phyloP scores from a whole-genome alignment of 768 basidiomycete species.

The Inosperma sp. region DNA sequence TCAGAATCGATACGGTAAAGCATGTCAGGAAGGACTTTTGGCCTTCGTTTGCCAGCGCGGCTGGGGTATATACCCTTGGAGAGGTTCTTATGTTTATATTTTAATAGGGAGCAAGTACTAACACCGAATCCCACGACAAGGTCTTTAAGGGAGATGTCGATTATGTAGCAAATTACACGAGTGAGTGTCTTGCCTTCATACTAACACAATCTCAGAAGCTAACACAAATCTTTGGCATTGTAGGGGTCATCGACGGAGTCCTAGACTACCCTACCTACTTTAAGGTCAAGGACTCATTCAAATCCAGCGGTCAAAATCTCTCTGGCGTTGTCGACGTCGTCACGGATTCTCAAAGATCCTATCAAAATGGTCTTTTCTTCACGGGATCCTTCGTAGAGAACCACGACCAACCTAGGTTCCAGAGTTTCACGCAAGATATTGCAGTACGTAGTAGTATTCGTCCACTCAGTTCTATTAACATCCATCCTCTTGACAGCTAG shows the following conservation, averaged over 20 bases:
- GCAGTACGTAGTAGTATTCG: conserved; percentile 25
- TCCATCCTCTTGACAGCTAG: conserved; percentile 16
- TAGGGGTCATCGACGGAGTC: conserved; percentile 50
- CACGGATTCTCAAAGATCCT: conserved; percentile 38
- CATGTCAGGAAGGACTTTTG: conserved; percentile 4
- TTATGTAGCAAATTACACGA: conserved; percentile 40
- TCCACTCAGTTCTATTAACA: background rate
- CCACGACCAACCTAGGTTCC: conserved; percentile 61
- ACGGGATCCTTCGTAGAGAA: conserved; percentile 70
- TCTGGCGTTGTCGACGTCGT: conserved; percentile 24
- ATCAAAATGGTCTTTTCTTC: conserved; percentile 35
- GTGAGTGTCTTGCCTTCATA: conserved; percentile 14
- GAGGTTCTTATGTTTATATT: no score
- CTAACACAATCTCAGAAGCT: background rate
- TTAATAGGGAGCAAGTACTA: no score
- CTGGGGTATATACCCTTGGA: conserved; percentile 1
- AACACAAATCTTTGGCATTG: background rate
- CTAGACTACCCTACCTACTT: conserved; percentile 60
- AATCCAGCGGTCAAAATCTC: conserved; percentile 50
- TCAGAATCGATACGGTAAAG: conserved; percentile 3
- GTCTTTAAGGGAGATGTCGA: conserved; percentile 37
- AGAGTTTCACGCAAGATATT: conserved; percentile 45
- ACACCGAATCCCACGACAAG: no score
- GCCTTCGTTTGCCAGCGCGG: background rate
- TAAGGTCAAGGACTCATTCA: conserved; percentile 48